Conservation (phyloP, 768 basidiomycete species). For the Sporobolomyces pararoseus region DNA sequence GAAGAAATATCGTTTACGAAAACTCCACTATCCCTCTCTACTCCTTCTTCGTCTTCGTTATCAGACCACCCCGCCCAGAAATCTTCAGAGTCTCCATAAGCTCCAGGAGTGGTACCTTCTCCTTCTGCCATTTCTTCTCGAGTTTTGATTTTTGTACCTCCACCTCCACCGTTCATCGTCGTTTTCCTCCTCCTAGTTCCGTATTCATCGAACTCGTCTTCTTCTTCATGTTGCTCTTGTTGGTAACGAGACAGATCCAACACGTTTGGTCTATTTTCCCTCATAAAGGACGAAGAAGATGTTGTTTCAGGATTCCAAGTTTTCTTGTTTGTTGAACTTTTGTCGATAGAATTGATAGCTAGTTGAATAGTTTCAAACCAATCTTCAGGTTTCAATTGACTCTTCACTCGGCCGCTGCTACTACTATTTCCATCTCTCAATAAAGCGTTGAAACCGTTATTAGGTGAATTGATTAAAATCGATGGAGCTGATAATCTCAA, state of each 20-base stretch:
- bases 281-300: too few species aligned
- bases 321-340: too few species aligned
- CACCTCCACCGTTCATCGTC: too few species aligned
- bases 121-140: constrained; percentile 23
- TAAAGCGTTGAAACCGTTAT: background rate
- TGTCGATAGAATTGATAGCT: too few species aligned
- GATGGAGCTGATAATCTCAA: background rate
- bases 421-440: background rate
- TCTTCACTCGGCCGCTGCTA: background rate
- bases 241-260: background rate
- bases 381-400: too few species aligned
- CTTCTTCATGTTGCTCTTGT: background rate
- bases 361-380: constrained; percentile 8
- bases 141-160: constrained; percentile 1
- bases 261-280: background rate
- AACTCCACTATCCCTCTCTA: constrained; percentile 1
- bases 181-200: background rate
- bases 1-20: constrained; percentile 1
- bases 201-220: constrained; percentile 1
- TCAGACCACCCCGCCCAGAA: constrained; percentile 31
- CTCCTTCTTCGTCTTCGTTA: background rate
- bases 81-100: constrained; percentile 16
- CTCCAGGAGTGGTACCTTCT: constrained; percentile 21
- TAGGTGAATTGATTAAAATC: background rate
- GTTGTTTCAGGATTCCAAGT: too few species aligned